A percentile compares a stretch with the other conserved stretches of the same genome.
Evolutionary conservation across 176 grass and related monocot species (phyloP).

Genomic region (Triticum urartu): DNA sequence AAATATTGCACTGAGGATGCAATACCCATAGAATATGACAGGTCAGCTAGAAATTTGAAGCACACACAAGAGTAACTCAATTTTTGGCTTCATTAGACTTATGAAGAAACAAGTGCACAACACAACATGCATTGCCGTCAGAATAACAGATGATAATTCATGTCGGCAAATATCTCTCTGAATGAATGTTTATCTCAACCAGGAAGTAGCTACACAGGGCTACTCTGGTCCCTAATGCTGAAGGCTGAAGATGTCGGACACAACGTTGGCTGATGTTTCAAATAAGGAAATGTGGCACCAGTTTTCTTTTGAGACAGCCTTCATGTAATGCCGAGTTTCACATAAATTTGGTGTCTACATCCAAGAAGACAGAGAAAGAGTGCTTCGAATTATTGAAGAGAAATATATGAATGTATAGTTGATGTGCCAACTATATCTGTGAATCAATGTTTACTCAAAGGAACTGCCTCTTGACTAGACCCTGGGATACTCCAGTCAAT

Average conservation of each 20-base stretch:
- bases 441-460: neutral
- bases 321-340: neutral
- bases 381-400: neutral
- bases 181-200: neutral
- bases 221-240: neutral
- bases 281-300: neutral
- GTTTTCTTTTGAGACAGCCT: neutral
- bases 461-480: neutral
- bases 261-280: neutral
- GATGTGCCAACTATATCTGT: neutral
- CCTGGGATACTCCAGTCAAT: neutral
- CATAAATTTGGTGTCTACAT: neutral
- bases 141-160: neutral
- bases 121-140: neutral
- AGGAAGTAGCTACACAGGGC: neutral
- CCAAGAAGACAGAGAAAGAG: neutral
- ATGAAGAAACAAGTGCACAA: constrained; percentile 3
- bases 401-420: neutral
- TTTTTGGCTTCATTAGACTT: neutral
- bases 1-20: neutral
- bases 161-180: neutral
- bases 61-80: neutral
- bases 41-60: neutral
- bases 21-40: constrained; percentile 28
- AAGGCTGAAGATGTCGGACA: neutral